Conservation (phyloP, 2,329 filamentous ascomycete genomes). For the Alternaria dauci region DNA sequence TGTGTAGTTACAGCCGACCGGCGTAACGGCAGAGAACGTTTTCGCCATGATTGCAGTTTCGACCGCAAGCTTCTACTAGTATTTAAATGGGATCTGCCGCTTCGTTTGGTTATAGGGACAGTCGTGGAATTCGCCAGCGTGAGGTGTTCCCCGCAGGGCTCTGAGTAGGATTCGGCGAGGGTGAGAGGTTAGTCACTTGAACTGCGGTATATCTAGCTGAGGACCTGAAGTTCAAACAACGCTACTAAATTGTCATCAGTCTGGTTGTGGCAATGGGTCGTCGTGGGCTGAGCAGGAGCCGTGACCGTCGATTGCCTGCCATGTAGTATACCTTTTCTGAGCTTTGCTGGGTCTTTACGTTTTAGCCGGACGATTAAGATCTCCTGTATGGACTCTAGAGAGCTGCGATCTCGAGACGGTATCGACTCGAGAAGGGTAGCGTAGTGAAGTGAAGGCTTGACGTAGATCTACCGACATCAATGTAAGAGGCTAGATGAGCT, state of each 20-base stretch:
- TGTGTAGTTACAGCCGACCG: conserved; percentile 40
- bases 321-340: conserved; percentile 51
- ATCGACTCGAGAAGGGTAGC: conserved; percentile 64
- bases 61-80: conserved; percentile 51
- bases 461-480: conserved; percentile 69
- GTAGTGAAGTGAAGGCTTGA: conserved; percentile 62
- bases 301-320: conserved; percentile 45
- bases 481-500: conserved; percentile 39
- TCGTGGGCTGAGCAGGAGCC: conserved; percentile 39
- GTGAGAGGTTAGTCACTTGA: conserved; percentile 43
- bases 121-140: conserved; percentile 53
- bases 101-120: conserved; percentile 54
- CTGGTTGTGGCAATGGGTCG: conserved; percentile 33
- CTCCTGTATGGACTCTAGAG: conserved; percentile 64
- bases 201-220: conserved; percentile 34
- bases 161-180: conserved; percentile 29
- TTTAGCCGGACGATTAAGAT: conserved; percentile 59
- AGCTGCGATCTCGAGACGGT: conserved; percentile 66
- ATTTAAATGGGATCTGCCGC: conserved; percentile 59
- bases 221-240: conserved; percentile 46
- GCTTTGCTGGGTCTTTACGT: conserved; percentile 32
- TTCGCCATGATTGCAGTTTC: conserved; percentile 59
- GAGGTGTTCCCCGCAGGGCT: conserved; percentile 38
- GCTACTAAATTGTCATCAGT: conserved; percentile 48
- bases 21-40: conserved; percentile 41